Percentiles rank a stretch among this genome's conserved stretches.
phyloP scores from a whole-genome alignment of 352 stramenopile genomes.

The Pythium plurisporium region DNA sequence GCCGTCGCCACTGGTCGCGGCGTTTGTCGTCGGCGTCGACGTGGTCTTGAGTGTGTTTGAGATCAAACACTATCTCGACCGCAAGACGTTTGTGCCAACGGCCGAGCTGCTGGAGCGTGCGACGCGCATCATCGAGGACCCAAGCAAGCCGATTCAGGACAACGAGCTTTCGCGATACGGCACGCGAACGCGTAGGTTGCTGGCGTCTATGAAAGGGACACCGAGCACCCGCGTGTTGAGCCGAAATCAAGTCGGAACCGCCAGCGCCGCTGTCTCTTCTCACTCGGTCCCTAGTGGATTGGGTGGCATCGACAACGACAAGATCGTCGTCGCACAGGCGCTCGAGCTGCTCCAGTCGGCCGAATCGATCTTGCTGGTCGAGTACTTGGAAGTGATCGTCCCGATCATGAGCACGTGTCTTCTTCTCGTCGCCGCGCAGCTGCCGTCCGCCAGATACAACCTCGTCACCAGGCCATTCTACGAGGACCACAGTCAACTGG shows the following conservation, averaged over 20 bases:
- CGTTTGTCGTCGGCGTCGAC: no score
- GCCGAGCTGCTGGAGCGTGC: no score
- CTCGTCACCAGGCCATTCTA: constrained; percentile 53
- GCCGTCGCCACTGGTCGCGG: not conserved
- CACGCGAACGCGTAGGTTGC: no score
- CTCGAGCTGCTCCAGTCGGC: constrained; percentile 6
- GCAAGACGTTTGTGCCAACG: no score
- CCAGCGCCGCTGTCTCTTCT: no score
- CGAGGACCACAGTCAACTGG: constrained; percentile 27
- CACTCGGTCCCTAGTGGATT: not conserved
- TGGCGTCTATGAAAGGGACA: no score
- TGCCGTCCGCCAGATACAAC: constrained; percentile 37
- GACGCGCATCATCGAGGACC: no score
- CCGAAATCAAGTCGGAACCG: no score
- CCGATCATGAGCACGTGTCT: constrained; percentile 1
- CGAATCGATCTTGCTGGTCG: constrained; percentile 10
- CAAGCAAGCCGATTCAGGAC: no score
- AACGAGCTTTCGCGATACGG: no score
- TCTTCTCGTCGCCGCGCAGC: not conserved
- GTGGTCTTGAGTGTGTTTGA: not conserved
- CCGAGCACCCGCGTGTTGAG: no score
- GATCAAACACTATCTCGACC: no score
- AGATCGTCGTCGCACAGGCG: not conserved
- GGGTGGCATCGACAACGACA: not conserved
- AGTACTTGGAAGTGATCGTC: constrained; percentile 13